These are phyloP conservation scores for Ascochyta fabae DNA, from an alignment of 2,329 filamentous ascomycete species.

Conservation along the genomic window DNA sequence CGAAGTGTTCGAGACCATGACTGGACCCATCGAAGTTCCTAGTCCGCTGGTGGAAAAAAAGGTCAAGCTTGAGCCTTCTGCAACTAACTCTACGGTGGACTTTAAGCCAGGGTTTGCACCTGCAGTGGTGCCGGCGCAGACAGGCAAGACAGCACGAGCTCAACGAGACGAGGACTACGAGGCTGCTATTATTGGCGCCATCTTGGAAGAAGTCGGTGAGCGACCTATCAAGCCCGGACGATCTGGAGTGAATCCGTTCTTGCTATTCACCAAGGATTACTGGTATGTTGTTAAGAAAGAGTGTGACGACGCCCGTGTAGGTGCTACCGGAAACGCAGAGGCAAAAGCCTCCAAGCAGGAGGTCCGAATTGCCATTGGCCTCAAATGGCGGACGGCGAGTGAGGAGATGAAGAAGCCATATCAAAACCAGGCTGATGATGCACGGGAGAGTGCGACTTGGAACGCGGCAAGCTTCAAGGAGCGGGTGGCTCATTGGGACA, in stretches of 20 bases:
- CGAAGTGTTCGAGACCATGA: slow-evolving; percentile 79
- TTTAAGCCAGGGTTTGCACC: slow-evolving; percentile 35
- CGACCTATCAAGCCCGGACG: slow-evolving; percentile 75
- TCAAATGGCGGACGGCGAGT: slow-evolving; percentile 84
- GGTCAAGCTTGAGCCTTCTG: slow-evolving; percentile 31
- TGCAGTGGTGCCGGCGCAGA: slow-evolving; percentile 19
- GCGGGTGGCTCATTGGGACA: slow-evolving; percentile 74
- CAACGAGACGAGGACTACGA: slow-evolving; percentile 58
- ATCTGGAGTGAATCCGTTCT: slow-evolving; percentile 81
- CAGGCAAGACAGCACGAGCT: slow-evolving; percentile 32
- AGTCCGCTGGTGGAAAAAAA: slow-evolving; percentile 74
- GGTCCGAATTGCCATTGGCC: slow-evolving; percentile 82
- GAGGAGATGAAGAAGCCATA: slow-evolving; percentile 78
- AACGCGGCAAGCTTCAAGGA: slow-evolving; percentile 66
- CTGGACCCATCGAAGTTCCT: slow-evolving; percentile 79
- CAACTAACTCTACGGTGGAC: slow-evolving; percentile 18
- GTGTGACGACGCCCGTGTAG: slow-evolving; percentile 70
- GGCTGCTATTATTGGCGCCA: slow-evolving; percentile 62
- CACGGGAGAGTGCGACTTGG: slow-evolving; percentile 69
- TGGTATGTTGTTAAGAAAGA: slow-evolving; percentile 68
- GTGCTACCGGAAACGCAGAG: slow-evolving; percentile 68
- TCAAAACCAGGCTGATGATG: slow-evolving; percentile 72
- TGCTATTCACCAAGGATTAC: slow-evolving; percentile 82
- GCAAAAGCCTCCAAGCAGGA: slow-evolving; percentile 74
- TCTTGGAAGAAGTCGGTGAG: slow-evolving; percentile 71